Evolutionary conservation across 2,329 filamentous ascomycete species (phyloP).

Genomic region (Trichoderma koningii): DNA sequence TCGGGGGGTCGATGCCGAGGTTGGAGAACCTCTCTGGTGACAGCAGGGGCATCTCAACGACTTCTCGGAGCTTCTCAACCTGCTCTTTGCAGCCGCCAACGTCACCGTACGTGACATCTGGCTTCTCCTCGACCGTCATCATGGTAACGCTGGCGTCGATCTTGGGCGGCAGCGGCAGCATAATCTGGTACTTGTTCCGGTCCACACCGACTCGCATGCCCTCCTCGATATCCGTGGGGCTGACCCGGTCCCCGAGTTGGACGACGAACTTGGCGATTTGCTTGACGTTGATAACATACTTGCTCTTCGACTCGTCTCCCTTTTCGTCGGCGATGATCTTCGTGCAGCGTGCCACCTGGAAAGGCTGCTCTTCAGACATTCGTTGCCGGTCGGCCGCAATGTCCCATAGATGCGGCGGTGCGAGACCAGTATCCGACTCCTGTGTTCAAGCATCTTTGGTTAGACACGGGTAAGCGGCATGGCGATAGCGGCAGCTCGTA

Average conservation of each 20-base stretch:
- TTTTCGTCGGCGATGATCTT: conserved; percentile 99
- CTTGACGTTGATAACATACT: conserved; percentile 99
- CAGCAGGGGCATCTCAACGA: conserved; percentile 96
- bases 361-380: conserved; percentile 96
- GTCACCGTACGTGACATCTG: conserved; percentile 97
- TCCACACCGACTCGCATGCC: conserved; percentile 99
- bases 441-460: conserved; percentile 44
- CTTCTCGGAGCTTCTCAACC: conserved; percentile 97
- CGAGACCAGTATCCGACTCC: conserved; percentile 98
- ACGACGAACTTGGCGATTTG: conserved; percentile 99
- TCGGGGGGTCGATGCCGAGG: conserved; percentile 97
- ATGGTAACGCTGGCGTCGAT: conserved; percentile 99
- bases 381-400: conserved; percentile 96
- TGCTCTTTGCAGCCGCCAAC: conserved; percentile 99
- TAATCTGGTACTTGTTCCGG: conserved; percentile 98
- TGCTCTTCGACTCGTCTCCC: conserved; percentile 91
- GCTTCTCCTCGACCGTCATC: conserved; percentile 99
- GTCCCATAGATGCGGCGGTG: conserved; percentile 98
- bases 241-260: conserved; percentile 93
- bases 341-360: conserved; percentile 96
- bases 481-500: conserved; percentile 38
- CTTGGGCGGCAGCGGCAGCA: conserved; percentile 93
- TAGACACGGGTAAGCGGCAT: background rate
- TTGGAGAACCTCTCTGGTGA: conserved; percentile 97
- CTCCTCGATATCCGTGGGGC: conserved; percentile 98